phyloP scores from a whole-genome alignment of 805 yeast genomes.

The Grigorovia humatica region DNA sequence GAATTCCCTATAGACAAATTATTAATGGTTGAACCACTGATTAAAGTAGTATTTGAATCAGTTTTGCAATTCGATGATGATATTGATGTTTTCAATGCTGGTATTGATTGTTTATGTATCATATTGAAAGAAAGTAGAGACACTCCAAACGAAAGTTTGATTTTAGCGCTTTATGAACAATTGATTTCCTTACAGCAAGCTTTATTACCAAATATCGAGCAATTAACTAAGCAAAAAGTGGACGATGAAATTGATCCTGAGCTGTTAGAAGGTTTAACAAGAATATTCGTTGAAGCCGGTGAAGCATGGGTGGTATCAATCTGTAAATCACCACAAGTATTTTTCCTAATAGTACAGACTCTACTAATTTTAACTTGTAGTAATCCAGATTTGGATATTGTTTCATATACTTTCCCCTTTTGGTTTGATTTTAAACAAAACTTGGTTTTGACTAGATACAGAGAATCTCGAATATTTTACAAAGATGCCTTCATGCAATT shows the following conservation, averaged over 20 bases:
- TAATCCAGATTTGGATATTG: conserved; percentile 79
- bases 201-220: conserved; percentile 30
- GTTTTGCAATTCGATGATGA: conserved; percentile 33
- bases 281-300: conserved; percentile 84
- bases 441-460: conserved; percentile 27
- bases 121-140: conserved; percentile 77
- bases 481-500: conserved; percentile 17
- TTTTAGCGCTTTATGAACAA: conserved; percentile 59
- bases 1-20: conserved; percentile 71
- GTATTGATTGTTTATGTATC: conserved; percentile 78
- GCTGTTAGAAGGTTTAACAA: conserved; percentile 55
- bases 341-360: conserved; percentile 63
- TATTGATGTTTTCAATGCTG: conserved; percentile 60
- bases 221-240: conserved; percentile 11
- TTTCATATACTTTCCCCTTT: conserved; percentile 82
- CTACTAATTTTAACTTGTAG: conserved; percentile 60
- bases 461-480: conserved; percentile 18
- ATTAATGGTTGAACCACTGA: conserved; percentile 52
- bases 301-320: conserved; percentile 90
- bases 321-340: conserved; percentile 58
- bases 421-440: conserved; percentile 79
- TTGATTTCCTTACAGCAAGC: conserved; percentile 50
- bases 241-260: conserved; percentile 47
- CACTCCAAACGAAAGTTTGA: conserved; percentile 48
- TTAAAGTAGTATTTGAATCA: conserved; percentile 58